Percentiles rank a stretch among this genome's conserved stretches.
Conservation (phyloP, 768 basidiomycete species). For the Mycena epipterygia region DNA sequence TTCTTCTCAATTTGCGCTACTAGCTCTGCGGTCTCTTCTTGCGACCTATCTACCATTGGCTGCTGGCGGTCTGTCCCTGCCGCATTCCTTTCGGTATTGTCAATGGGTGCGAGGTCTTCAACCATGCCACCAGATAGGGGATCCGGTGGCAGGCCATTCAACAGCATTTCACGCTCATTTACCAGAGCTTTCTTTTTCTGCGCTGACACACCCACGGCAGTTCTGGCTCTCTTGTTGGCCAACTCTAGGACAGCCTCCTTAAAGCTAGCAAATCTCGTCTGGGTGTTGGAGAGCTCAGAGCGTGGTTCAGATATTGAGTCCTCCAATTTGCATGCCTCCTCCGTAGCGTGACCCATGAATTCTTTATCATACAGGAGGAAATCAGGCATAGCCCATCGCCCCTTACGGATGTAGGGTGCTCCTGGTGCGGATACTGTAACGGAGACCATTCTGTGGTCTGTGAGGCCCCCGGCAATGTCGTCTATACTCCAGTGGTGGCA, state of each 20-base stretch:
- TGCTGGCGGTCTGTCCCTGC: not conserved
- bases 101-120: no score
- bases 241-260: not conserved
- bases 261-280: not conserved
- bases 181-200: not conserved
- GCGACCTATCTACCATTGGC: no score
- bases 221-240: not conserved
- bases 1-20: not conserved
- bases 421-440: not conserved
- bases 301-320: not conserved
- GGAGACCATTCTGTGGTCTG: not conserved
- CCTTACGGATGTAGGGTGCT: not conserved
- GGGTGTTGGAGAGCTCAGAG: not conserved
- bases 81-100: not conserved
- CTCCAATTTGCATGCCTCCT: no score
- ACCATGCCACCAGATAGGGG: no score
- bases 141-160: not conserved
- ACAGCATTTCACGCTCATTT: not conserved
- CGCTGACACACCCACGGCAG: not conserved
- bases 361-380: not conserved
- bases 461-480: not conserved
- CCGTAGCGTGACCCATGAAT: not conserved
- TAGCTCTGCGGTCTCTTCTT: not conserved
- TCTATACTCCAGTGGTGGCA: not conserved
- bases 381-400: not conserved